Base-by-base conservation (phyloP, 495 filamentous ascomycete genomes). In the Clohesyomyces aquaticus region DNA sequence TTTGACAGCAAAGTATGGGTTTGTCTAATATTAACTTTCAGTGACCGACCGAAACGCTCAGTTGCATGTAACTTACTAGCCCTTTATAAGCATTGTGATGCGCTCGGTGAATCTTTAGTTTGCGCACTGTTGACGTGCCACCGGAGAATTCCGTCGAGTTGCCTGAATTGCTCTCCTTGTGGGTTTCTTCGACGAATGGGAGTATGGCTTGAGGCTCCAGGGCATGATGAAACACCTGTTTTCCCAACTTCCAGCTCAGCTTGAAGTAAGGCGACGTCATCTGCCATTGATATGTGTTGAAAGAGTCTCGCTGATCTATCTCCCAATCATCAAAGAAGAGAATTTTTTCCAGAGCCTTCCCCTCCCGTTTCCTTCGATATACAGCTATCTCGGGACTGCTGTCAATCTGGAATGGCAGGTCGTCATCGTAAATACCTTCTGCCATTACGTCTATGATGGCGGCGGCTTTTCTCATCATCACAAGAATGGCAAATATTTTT, bases 271-370 rank as follows among this genome's bases (percentile, higher is more conserved):
- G 59, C 6, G 48, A n/a, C 9, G 23, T 43, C 48, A 61, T 46
- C 29, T 19, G 8, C 59, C 59, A 61, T 55, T 61, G 59, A 21
- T 45, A 53, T 1, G 3, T 61, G 1, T 61, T n/a, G 32, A 61
- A 61, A 4, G 26, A 1, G 1, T 53, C 29, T 29, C 19, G 18
- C 4, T 53, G 21, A 18, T 53, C 4, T 4, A 16, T n/a, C 14
- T 18, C 27, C 59, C 59, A 55, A 27, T 27, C 2, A 6, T 4
- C n/a, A n/a, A n/a, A n/a, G n/a, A n/a, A n/a, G n/a, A n/a, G n/a
- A n/a, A n/a, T n/a, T n/a, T n/a, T n/a, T n/a, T n/a, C n/a, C n/a
- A n/a, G n/a, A n/a, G n/a, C n/a, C n/a, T n/a, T n/a, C n/a, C n/a
- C n/a, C 9, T 19, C 26, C 28, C n/a, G 14, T 56, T 45, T 42